Conservation (phyloP, 2,329 filamentous ascomycete species). For the Colletotrichum paranaense region DNA sequence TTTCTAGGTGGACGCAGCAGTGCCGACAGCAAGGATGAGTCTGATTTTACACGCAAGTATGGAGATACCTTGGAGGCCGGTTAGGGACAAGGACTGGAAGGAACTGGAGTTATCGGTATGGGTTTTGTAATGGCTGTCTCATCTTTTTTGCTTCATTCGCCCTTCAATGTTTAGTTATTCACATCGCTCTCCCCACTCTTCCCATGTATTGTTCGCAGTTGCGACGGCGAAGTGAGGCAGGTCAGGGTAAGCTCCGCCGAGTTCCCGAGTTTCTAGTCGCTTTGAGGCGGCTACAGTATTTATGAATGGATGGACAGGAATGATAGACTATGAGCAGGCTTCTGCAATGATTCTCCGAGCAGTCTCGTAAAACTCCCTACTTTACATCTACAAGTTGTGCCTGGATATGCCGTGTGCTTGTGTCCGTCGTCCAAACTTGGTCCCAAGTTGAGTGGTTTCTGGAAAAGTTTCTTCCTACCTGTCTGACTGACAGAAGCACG, state of each 20-base stretch:
- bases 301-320: constrained; percentile 5
- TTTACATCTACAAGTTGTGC: background rate
- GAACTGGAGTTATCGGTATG: constrained; percentile 27
- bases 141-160: constrained; percentile 14
- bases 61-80: constrained; percentile 28
- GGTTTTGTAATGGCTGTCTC: constrained; percentile 23
- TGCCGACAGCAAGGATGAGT: constrained; percentile 33
- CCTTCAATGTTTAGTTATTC: constrained; percentile 15
- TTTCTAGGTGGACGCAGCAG: constrained; percentile 36
- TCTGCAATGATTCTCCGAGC: constrained; percentile 5
- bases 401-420: background rate
- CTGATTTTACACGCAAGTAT: constrained; percentile 16
- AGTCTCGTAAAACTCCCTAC: background rate
- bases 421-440: constrained; percentile 17
- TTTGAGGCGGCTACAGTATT: background rate
- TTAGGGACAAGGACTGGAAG: constrained; percentile 5
- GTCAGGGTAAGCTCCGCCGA: background rate
- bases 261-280: background rate
- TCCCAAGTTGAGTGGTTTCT: background rate
- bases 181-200: constrained; percentile 1
- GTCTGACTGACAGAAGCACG: background rate
- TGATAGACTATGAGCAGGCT: constrained; percentile 25
- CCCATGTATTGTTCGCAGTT: constrained; percentile 7
- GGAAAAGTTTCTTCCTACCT: background rate
- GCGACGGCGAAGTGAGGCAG: background rate